These are phyloP conservation scores for Dispira simplex DNA, from an alignment of 192 early-diverging fungal species.

Conservation along the genomic window DNA sequence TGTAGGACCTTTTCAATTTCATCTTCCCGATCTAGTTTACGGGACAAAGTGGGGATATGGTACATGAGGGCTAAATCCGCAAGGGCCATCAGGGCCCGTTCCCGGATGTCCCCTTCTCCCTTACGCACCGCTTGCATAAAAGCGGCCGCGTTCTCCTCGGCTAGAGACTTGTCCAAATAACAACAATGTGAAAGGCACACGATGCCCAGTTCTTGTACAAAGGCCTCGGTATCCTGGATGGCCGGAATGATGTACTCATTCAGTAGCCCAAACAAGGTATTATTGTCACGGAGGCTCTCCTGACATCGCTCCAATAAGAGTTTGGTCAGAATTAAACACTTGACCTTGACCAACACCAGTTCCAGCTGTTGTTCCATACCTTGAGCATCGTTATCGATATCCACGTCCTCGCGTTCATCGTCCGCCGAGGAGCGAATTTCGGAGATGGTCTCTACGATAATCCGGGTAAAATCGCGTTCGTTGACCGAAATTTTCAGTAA, in stretches of 20 bases:
- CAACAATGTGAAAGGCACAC: conserved; percentile 73
- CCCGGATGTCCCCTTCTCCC: conserved; percentile 28
- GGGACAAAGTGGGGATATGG: conserved; percentile 25
- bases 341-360: conserved; percentile 35
- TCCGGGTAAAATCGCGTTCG: conserved; percentile 78
- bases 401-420: conserved; percentile 16
- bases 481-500: conserved; percentile 58
- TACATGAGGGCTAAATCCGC: conserved; percentile 31
- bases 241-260: conserved; percentile 59
- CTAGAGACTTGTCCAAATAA: conserved; percentile 55
- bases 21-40: conserved; percentile 20
- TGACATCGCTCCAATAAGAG: conserved; percentile 49
- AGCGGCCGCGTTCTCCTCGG: conserved; percentile 48
- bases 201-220: conserved; percentile 60
- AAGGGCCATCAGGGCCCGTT: conserved; percentile 52
- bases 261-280: conserved; percentile 56
- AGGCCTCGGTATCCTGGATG: conserved; percentile 42
- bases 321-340: conserved; percentile 52
- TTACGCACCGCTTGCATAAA: conserved; percentile 52
- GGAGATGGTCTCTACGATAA: conserved; percentile 66
- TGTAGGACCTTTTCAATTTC: conserved; percentile 31
- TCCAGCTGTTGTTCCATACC: conserved; percentile 25
- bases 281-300: conserved; percentile 50
- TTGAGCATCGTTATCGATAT: conserved; percentile 19
- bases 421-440: conserved; percentile 46